Evolutionary conservation across 2,329 filamentous ascomycete genomes (phyloP).

Genomic region (Septoria linicola): DNA sequence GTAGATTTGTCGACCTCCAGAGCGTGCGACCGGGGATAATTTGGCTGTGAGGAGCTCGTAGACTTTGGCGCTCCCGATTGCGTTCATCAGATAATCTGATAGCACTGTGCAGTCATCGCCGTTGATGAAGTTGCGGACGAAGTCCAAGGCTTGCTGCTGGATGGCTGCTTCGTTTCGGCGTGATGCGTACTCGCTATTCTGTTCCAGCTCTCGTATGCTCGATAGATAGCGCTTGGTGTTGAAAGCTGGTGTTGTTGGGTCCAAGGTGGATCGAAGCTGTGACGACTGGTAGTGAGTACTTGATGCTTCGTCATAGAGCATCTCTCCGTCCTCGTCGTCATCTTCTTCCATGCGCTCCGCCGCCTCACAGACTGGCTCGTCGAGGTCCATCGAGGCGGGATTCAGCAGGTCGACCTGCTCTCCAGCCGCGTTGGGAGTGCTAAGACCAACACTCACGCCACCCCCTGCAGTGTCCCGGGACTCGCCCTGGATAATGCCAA

Average conservation of each 20-base stretch:
- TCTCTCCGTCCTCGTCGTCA: conserved; percentile 46
- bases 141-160: conserved; percentile 86
- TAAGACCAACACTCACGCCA: conserved; percentile 41
- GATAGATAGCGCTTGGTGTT: conserved; percentile 34
- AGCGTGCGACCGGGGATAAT: conserved; percentile 52
- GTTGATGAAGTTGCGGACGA: conserved; percentile 85
- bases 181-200: conserved; percentile 63
- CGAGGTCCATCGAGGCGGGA: conserved; percentile 42
- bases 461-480: conserved; percentile 46
- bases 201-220: conserved; percentile 49
- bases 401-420: conserved; percentile 62
- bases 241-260: conserved; percentile 27
- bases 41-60: conserved; percentile 81
- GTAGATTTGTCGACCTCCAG: conserved; percentile 41
- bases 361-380: conserved; percentile 28
- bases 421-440: conserved; percentile 58
- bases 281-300: conserved; percentile 40
- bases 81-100: conserved; percentile 78
- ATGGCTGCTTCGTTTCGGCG: conserved; percentile 78
- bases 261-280: conserved; percentile 37
- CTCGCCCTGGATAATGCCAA: conserved; percentile 70
- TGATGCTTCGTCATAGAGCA: conserved; percentile 44
- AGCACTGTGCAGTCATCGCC: conserved; percentile 63
- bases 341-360: conserved; percentile 35
- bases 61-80: conserved; percentile 72